Base-by-base conservation (phyloP, 139 green algal species). In the Coelastrella sp. region DNA sequence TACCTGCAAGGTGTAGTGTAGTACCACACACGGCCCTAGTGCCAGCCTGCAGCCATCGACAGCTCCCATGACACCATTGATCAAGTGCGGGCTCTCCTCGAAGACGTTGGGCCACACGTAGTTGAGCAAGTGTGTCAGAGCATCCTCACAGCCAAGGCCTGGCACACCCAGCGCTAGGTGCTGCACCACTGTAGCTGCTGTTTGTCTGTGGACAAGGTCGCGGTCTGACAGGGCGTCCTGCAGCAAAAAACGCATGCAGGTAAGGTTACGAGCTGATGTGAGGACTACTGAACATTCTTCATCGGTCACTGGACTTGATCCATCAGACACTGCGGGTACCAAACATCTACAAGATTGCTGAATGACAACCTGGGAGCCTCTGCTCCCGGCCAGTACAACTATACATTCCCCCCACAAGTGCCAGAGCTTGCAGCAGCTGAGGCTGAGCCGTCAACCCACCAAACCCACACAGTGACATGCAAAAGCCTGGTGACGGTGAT, bases 101-200 rank as follows among this genome's bases (percentile, higher is more conserved):
- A 99, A 99, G 66, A 99, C 97, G 95, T 99, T 99, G 66, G 98
- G 98, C 98, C 98, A 99, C 84, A 99, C 95, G 86, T 96, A 98
- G 92, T 99, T 99, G 78, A 99, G 94, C 89, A 99, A 95, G 95
- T 99, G 98, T 47, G 95, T 94, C 57, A 99, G 91, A 11, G 97
- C 97, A 89, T 99, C 98, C 94, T 99, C 98, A 92, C 98, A 99
- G 73, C 98, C 97, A 85, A 99, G 94, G 4, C 98, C 97, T 19
- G 96, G 94, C 73, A 99, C 96, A 17, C 98, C 98, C 64, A 99
- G 89, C 20, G 95, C 91, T 87, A 99, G 95, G 94, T 99, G 98
- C 92, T 97, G 95, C 90, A 99, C 96, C 68, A 99, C 96, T 3
- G 87, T 94, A 32, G 97, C 93, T 10, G 98, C 98, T 14, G 98